Conservation (phyloP, 192 early-diverging fungal species). For the Coemansia sp. region DNA sequence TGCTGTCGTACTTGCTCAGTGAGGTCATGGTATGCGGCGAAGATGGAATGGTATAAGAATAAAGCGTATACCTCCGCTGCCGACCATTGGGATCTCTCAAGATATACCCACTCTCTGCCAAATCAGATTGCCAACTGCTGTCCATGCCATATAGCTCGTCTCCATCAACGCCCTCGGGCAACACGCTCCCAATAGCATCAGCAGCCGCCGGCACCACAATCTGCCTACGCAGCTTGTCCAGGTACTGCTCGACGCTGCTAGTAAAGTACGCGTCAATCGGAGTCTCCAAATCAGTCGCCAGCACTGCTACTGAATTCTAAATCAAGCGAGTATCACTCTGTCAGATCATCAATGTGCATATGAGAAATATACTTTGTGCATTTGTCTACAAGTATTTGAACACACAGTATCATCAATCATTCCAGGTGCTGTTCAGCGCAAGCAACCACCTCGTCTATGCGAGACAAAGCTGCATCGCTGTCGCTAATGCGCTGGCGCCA, state of each 20-base stretch:
- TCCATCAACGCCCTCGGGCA: not conserved
- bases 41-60: slow-evolving; percentile 13
- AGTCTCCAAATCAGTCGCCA: slow-evolving; percentile 16
- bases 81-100: not conserved
- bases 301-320: too few species aligned
- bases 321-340: too few species aligned
- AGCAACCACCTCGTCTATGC: not conserved
- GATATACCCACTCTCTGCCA: not conserved
- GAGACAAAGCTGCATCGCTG: not conserved
- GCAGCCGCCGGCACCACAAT: slow-evolving; percentile 2
- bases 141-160: not conserved
- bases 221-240: slow-evolving; percentile 43
- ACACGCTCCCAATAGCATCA: not conserved
- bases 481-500: slow-evolving; percentile 10
- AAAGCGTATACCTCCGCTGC: not conserved
- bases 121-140: not conserved
- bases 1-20: not conserved
- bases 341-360: too few species aligned
- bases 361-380: too few species aligned
- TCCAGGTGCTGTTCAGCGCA: not conserved
- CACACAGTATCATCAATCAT: not conserved
- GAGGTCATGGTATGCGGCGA: slow-evolving; percentile 39
- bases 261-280: slow-evolving; percentile 33
- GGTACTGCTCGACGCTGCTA: slow-evolving; percentile 39
- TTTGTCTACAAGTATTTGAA: too few species aligned